Evolutionary conservation across 441 rosid species (phyloP).

Genomic region (Populus hybrid): DNA sequence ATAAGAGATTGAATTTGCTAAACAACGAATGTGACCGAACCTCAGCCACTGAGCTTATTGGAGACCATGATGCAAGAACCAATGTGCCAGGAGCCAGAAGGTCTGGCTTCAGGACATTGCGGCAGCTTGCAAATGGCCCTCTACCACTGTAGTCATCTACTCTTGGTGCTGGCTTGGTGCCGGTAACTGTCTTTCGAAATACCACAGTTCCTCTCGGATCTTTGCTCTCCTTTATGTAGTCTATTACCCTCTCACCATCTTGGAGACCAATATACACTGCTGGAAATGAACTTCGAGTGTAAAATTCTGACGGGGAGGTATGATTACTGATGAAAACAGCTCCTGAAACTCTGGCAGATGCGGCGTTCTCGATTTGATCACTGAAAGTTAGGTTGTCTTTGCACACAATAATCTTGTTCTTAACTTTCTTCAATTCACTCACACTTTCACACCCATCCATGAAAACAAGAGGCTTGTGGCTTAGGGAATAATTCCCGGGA

Average conservation of each 20-base stretch:
- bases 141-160: slow-evolving; percentile 58
- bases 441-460: slow-evolving; percentile 44
- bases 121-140: slow-evolving; percentile 64
- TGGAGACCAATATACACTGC: slow-evolving; percentile 19
- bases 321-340: slow-evolving; percentile 22
- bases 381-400: slow-evolving; percentile 48
- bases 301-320: slow-evolving; percentile 22
- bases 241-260: slow-evolving; percentile 21
- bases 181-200: slow-evolving; percentile 54
- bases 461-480: slow-evolving; percentile 44
- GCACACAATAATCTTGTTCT: slow-evolving; percentile 51
- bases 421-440: slow-evolving; percentile 32
- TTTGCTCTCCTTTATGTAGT: slow-evolving; percentile 43
- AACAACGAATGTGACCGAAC: slow-evolving; percentile 41
- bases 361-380: slow-evolving; percentile 50
- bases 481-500: slow-evolving; percentile 42
- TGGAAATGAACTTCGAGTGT: slow-evolving; percentile 34
- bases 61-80: slow-evolving; percentile 68
- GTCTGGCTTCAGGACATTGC: slow-evolving; percentile 63
- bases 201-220: slow-evolving; percentile 43
- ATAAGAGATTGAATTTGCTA: slow-evolving; percentile 54
- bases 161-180: slow-evolving; percentile 64
- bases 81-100: slow-evolving; percentile 61
- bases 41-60: slow-evolving; percentile 48
- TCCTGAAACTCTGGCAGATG: slow-evolving; percentile 39